Evolutionary conservation across 176 grass and related monocot species (phyloP).

Genomic region (Ensete ventricosum): DNA sequence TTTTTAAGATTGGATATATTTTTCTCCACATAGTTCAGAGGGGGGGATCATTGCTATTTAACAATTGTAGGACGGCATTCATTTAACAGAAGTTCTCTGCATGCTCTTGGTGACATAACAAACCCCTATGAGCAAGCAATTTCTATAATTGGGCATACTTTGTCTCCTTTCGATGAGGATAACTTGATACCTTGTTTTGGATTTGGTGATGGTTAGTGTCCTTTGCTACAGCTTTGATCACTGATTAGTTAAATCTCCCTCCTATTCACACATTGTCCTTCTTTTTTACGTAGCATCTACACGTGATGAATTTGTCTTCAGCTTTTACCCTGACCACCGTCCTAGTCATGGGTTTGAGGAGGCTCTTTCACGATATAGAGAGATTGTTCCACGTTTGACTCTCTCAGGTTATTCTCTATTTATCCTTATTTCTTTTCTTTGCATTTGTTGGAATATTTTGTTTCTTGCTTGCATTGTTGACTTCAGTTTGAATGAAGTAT

Average conservation of each 20-base stretch:
- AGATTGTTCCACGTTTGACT: conserved; percentile 58
- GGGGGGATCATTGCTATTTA: not conserved
- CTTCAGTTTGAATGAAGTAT: too few relatives aligned
- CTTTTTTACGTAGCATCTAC: conserved; percentile 42
- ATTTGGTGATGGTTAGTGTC: conserved; percentile 67
- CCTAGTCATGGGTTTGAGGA: conserved; percentile 74
- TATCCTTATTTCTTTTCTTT: too few relatives aligned
- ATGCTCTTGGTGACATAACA: conserved; percentile 44
- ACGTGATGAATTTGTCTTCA: conserved; percentile 67
- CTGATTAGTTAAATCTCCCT: conserved; percentile 1
- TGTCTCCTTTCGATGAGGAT: conserved; percentile 92
- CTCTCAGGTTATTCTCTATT: conserved; percentile 56
- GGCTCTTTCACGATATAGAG: conserved; percentile 56
- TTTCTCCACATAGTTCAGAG: not conserved
- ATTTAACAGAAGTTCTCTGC: conserved; percentile 63
- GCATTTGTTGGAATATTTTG: not conserved
- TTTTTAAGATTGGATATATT: too few relatives aligned
- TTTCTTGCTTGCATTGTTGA: too few relatives aligned
- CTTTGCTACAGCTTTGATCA: conserved; percentile 5
- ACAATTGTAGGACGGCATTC: conserved; percentile 44
- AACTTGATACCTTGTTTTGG: conserved; percentile 91
- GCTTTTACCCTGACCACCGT: conserved; percentile 54
- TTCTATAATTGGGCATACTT: conserved; percentile 18
- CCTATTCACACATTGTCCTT: conserved; percentile 17
- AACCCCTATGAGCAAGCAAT: conserved; percentile 30